phyloP scores from a whole-genome alignment of 805 yeast genomes.

The Zygotorulaspora chibaensis region DNA sequence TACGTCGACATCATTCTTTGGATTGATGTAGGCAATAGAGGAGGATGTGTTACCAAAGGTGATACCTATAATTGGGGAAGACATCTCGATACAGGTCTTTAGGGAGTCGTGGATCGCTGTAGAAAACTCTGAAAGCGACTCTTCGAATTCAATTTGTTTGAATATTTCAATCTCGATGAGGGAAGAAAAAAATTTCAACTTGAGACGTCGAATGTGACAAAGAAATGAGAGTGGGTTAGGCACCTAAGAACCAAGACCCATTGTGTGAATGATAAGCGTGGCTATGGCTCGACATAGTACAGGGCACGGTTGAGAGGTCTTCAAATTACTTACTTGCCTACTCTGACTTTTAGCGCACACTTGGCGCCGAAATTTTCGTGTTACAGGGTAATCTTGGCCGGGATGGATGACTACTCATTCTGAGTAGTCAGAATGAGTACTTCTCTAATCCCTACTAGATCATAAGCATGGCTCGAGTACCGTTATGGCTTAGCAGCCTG shows the following conservation, averaged over 20 bases:
- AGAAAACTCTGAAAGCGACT: not conserved
- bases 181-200: constrained; percentile 11
- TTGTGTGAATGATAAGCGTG: not conserved
- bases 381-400: no score
- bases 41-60: constrained; percentile 96
- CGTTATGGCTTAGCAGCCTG: no score
- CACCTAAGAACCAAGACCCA: not conserved
- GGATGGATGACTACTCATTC: no score
- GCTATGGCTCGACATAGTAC: no score
- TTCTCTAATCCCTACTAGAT: no score
- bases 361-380: no score
- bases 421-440: no score
- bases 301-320: no score
- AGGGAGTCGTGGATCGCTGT: not conserved
- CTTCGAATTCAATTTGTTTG: not conserved
- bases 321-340: no score
- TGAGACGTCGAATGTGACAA: constrained; percentile 1
- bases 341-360: no score
- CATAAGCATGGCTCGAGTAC: no score
- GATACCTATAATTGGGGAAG: constrained; percentile 74
- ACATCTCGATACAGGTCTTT: constrained; percentile 16
- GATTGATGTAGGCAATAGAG: constrained; percentile 92
- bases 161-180: constrained; percentile 6
- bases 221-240: not conserved
- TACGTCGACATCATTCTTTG: constrained; percentile 76